A percentile compares a stretch with the other conserved stretches of the same genome.
Evolutionary conservation across 1,139 yeast genomes (phyloP).

Genomic region (Debaryomyces sp.): DNA sequence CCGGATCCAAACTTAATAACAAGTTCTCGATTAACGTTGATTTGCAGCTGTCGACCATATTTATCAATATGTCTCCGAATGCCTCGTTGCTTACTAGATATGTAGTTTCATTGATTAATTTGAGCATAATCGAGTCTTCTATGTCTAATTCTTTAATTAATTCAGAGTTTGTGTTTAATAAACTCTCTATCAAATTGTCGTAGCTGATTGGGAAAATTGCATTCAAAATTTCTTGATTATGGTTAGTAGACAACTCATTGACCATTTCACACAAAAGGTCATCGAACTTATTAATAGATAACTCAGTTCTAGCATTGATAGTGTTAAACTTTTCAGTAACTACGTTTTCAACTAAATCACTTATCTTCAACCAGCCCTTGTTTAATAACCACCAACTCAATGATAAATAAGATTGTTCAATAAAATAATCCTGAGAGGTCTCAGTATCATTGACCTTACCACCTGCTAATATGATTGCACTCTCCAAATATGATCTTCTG

Average conservation of each 20-base stretch:
- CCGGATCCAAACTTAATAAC: slow-evolving; percentile 24
- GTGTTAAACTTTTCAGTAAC: slow-evolving; percentile 65
- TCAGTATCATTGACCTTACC: slow-evolving; percentile 26
- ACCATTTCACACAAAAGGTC: slow-evolving; percentile 21
- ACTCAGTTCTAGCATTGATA: slow-evolving; percentile 72
- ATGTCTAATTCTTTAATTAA: slow-evolving; percentile 41
- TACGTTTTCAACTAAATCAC: slow-evolving; percentile 54
- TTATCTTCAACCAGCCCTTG: slow-evolving; percentile 73
- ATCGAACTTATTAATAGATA: slow-evolving; percentile 62
- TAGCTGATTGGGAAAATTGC: slow-evolving; percentile 43
- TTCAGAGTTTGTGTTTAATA: slow-evolving; percentile 49
- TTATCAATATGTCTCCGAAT: slow-evolving; percentile 32
- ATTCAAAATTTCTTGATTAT: slow-evolving; percentile 26
- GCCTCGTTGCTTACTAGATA: slow-evolving; percentile 34
- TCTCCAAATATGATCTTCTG: slow-evolving; percentile 78
- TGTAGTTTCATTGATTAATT: slow-evolving; percentile 49
- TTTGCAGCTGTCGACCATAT: slow-evolving; percentile 31
- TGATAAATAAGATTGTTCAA: slow-evolving; percentile 84
- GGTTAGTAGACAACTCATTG: slow-evolving; percentile 21
- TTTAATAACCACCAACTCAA: slow-evolving; percentile 94
- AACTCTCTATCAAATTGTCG: slow-evolving; percentile 46
- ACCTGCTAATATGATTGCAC: slow-evolving; percentile 70
- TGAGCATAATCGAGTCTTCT: slow-evolving; percentile 44
- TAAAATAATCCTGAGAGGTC: slow-evolving; percentile 44
- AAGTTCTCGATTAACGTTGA: slow-evolving; percentile 34